phyloP scores from a whole-genome alignment of 441 rosid genomes.

The Metrosideros polymorpha region DNA sequence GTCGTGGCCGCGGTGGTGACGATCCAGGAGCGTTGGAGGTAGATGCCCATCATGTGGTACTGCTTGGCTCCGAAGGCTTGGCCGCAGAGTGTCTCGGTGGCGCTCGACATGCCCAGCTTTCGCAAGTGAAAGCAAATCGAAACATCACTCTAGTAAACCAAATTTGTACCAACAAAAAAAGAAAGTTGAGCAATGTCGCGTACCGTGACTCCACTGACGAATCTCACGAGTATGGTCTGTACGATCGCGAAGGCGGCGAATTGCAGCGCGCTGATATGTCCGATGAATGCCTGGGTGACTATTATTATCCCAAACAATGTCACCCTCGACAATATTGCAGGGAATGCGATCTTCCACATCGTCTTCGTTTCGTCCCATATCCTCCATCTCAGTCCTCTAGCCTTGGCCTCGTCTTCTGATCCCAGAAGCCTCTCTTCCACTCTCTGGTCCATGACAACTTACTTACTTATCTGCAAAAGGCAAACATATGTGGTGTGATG shows the following conservation, averaged over 20 bases:
- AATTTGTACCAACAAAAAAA: neutral
- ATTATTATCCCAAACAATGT: neutral
- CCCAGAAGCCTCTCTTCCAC: neutral
- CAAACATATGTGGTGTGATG: neutral
- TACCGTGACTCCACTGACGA: neutral
- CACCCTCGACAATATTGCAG: neutral
- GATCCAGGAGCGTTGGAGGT: conserved; percentile 10
- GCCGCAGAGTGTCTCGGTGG: conserved; percentile 7
- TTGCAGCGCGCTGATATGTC: neutral
- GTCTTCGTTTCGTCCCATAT: neutral
- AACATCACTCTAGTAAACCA: neutral
- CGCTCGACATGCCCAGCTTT: conserved; percentile 8
- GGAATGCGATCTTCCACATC: neutral
- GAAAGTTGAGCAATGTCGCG: neutral
- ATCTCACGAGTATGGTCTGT: neutral
- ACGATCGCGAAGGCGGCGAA: neutral
- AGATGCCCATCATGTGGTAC: conserved; percentile 10
- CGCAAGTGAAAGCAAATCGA: neutral
- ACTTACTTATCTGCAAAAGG: neutral
- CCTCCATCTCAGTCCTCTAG: neutral
- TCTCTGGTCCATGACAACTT: neutral
- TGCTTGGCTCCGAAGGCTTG: conserved; percentile 8
- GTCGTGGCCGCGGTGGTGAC: neutral
- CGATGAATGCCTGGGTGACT: neutral
- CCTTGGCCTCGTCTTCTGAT: neutral